Evolutionary conservation across 352 stramenopile species (phyloP), one percentile per base, ranked within the genome.

Genomic region (Globisporangium alternatum): DNA sequence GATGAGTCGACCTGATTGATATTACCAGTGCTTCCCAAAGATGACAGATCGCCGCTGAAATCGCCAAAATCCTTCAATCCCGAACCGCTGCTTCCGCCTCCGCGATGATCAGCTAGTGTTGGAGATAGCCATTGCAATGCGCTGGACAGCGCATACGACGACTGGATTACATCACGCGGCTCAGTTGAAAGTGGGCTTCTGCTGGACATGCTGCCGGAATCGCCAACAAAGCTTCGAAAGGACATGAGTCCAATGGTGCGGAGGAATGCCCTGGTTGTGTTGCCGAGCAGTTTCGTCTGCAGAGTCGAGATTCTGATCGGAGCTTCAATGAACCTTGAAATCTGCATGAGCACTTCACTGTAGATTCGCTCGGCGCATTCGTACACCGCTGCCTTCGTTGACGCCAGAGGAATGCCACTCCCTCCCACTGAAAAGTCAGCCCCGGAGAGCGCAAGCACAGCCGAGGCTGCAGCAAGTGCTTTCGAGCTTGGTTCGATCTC

Each of bases 261-360:
- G 31, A 96, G 57, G 59, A 90, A 94, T n/a, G 85, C 81, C 56
- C 77, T 67, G 3, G 83, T 91, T 6, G 81, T 88, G 44, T 93
- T 90, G 13, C 72, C 80, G 21, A 96, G 64, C 74, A 96, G 83
- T 43, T 76, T 77, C 8, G 80, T 78, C 64, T 96, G 80, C n/a
- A 96, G 66, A 28, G 65, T 79, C 0, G 86, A 90, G 33, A 93
- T 75, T 19, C 83, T 79, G 64, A 94, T 86, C 52, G 82, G 83
- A 55, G 84, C 75, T 67, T 95, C 83, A 47, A 92, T 70, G 66
- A 94, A 96, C 15, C 85, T 74, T 47, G 87, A 89, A 17, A 94
- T 77, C 67, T 93, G 81, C 62, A 96, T 87, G 48, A 96, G 65
- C 22, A 91, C 83, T 63, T 96, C 87, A 37, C 82, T 93, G 71